Percentiles rank a stretch among this genome's conserved stretches.
phyloP scores from a whole-genome alignment of 257 asterid genomes.

The Orobanche coerulescens region DNA sequence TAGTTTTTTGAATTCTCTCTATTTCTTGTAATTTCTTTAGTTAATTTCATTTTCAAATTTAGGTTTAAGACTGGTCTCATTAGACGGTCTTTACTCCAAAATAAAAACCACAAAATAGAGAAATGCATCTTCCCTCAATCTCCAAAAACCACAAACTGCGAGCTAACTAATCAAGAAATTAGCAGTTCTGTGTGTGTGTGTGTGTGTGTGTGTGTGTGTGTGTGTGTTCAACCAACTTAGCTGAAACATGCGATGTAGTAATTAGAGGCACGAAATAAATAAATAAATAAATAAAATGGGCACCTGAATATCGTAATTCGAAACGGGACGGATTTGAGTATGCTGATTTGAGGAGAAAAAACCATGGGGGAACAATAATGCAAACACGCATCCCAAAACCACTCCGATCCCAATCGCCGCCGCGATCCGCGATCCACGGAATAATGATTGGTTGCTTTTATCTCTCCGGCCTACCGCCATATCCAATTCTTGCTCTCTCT shows the following conservation, averaged over 20 bases:
- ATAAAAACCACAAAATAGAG: too few relatives aligned
- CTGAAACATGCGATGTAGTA: not conserved
- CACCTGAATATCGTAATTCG: conserved; percentile 43
- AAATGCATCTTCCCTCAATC: conserved; percentile 22
- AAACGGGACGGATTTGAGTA: conserved; percentile 23
- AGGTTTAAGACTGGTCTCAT: too few relatives aligned
- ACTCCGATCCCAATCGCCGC: conserved; percentile 56
- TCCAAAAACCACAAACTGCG: not conserved
- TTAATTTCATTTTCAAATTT: too few relatives aligned
- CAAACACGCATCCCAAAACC: conserved; percentile 57
- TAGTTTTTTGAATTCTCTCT: too few relatives aligned
- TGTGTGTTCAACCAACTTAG: too few relatives aligned
- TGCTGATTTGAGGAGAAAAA: conserved; percentile 38
- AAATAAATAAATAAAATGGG: not conserved
- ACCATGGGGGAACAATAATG: conserved; percentile 29
- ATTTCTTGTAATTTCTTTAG: too few relatives aligned
- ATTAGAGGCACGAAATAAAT: not conserved
- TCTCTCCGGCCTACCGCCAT: conserved; percentile 71
- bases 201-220: too few relatives aligned
- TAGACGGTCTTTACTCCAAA: too few relatives aligned
- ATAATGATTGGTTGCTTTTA: conserved; percentile 31
- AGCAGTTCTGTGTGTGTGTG: not conserved
- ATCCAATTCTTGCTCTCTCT: not conserved
- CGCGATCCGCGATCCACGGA: conserved; percentile 55
- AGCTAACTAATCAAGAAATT: not conserved